Conservation (phyloP, 1,284 basidiomycete species). For the Cutaneotrichosporon daszewskae region DNA sequence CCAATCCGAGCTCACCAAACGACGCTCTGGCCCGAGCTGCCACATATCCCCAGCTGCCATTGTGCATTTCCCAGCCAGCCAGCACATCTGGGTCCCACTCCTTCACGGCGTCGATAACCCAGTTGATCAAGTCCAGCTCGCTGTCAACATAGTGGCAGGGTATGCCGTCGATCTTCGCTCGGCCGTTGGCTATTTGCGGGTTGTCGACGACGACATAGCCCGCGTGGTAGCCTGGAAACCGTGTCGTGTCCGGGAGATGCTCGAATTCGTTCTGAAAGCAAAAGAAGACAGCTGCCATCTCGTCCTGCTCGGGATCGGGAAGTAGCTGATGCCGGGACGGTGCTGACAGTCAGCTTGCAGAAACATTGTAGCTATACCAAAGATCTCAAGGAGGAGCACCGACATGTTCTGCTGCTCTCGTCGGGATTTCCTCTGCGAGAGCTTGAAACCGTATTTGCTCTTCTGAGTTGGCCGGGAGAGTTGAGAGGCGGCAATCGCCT, state of each 20-base stretch:
- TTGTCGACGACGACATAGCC: constrained; percentile 60
- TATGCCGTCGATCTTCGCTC: constrained; percentile 45
- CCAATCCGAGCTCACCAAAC: constrained; percentile 59
- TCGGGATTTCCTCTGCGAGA: constrained; percentile 52
- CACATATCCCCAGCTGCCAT: constrained; percentile 85
- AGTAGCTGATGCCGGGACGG: constrained; percentile 53
- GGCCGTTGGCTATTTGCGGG: constrained; percentile 22
- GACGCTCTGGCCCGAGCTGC: constrained; percentile 57
- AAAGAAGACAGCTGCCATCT: constrained; percentile 67
- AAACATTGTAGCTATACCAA: constrained; percentile 54
- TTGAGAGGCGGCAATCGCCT: constrained; percentile 46
- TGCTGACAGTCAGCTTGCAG: constrained; percentile 3
- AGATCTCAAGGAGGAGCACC: constrained; percentile 73
- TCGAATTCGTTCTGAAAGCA: constrained; percentile 59
- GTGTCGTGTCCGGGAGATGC: constrained; percentile 46
- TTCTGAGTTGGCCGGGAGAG: constrained; percentile 71
- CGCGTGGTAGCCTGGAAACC: constrained; percentile 47
- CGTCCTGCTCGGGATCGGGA: constrained; percentile 67
- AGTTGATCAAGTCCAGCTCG: constrained; percentile 80
- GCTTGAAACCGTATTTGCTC: constrained; percentile 63
- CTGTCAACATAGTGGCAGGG: constrained; percentile 57
- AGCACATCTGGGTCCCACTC: constrained; percentile 86
- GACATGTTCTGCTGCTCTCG: constrained; percentile 73
- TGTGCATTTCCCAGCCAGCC: constrained; percentile 86
- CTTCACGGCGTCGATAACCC: constrained; percentile 66